Evolutionary conservation across 176 grass and related monocot genomes (phyloP), one percentile per base, ranked within the genome.

Genomic region (Musa beccarii): DNA sequence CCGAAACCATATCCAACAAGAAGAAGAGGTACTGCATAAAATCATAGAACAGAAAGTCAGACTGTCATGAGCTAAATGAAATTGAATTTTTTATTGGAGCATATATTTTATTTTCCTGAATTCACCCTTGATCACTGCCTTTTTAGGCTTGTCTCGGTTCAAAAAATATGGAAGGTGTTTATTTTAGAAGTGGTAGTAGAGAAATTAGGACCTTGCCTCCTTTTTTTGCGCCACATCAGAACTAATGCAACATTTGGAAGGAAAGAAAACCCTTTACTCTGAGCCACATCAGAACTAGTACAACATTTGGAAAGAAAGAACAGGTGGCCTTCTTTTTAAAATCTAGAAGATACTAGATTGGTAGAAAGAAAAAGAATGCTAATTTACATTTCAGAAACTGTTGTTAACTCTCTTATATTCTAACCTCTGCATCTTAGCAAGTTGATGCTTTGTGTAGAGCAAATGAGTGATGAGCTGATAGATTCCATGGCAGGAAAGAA

Each of bases 1-100:
- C 95, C 95, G 71, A 99, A 99, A 80, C 95, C 95, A 72, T 99
- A 99, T 63, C 95, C 95, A 70, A 99, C 95, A 76, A 99, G 95
- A 54, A 99, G 95, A 91, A 99, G 95, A 77, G 95, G 95, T 84
- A 99, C 95, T 99, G 64, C 73, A 99, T 11, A 66, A 81, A 83
- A 85, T 25, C 56, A 87, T 43, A 6, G 34, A 43, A 20, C 17
- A 71, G n/a, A 25, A 66, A 3, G 63, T 66, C 63, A n/a, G n/a
- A 1, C 4, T 43, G 34, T n/a, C 57, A 61, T 61, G n/a, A 61
- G 57, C 16, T 19, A 61, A n/a, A 61, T 19, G 17, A 17, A 61
- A 17, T 61, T 61, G 57, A 61, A 61, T 4, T n/a, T 20, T 61
- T 61, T n/a, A 2, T n/a, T 19, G 3, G 57, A 61, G 16, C 17